A percentile compares a stretch with the other conserved stretches of the same genome.
phyloP scores from a whole-genome alignment of 2,329 filamentous ascomycete species.

The Fusarium sp. region DNA sequence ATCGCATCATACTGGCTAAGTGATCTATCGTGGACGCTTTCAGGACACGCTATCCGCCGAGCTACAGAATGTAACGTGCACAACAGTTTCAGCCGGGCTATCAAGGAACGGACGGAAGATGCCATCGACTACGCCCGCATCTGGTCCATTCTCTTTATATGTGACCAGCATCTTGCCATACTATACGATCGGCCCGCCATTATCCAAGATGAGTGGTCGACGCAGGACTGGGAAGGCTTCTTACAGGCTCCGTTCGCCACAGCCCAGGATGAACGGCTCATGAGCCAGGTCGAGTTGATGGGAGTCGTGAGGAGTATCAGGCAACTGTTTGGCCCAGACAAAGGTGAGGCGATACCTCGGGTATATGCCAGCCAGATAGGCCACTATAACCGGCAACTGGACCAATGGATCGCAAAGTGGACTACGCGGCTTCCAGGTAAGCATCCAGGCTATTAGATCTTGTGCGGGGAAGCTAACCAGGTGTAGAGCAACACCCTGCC shows the following conservation, averaged over 20 bases:
- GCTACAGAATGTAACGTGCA: constrained; percentile 59
- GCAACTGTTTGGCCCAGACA: constrained; percentile 68
- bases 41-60: constrained; percentile 63
- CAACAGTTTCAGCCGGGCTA: constrained; percentile 52
- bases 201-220: constrained; percentile 67
- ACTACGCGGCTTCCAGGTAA: constrained; percentile 47
- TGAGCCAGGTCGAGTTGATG: constrained; percentile 69
- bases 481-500: constrained; percentile 50
- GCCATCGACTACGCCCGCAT: constrained; percentile 65
- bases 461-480: neutral
- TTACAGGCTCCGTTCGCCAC: constrained; percentile 61
- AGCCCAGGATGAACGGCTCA: constrained; percentile 65
- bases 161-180: constrained; percentile 71
- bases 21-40: constrained; percentile 72
- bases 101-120: constrained; percentile 53
- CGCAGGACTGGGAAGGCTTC: constrained; percentile 67
- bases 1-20: constrained; percentile 73
- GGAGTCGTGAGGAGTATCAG: constrained; percentile 68
- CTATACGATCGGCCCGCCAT: constrained; percentile 69
- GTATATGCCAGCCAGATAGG: constrained; percentile 62
- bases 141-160: constrained; percentile 71
- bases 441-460: neutral
- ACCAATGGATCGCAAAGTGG: constrained; percentile 55
- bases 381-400: constrained; percentile 50
- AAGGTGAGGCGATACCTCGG: constrained; percentile 62